Evolutionary conservation across 1,139 yeast genomes (phyloP), one percentile per base, ranked within the genome.

Genomic region (Magnusiomyces ingens): DNA sequence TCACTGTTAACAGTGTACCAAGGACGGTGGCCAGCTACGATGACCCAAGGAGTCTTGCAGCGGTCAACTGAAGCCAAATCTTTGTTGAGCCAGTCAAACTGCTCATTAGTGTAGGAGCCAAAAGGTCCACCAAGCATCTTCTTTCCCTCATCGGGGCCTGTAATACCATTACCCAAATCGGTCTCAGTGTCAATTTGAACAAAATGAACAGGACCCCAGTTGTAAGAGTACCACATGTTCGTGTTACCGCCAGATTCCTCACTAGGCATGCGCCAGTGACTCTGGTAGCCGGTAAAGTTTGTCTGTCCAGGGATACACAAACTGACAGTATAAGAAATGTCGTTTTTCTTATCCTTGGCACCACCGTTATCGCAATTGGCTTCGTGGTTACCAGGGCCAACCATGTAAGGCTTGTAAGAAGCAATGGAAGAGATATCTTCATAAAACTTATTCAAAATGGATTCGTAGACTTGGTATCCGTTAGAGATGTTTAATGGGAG

Each of bases 21-120:
- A 60, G 78, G 68, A 59, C 76, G 60, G 67, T 67, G 65, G 61
- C 67, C 67, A 67, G 70, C 62, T 60, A 66, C 68, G 59, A 65
- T 61, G 55, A 67, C 59, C 66, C 69, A 69, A 29, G 67, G 68
- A 45, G 70, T 69, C 52, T 64, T 52, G 54, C 59, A 51, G 26
- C 68, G 61, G 57, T 66, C 58, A 32, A 64, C 69, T 12, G 55
- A 52, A 40, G 56, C 53, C 73, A 80, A 70, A 69, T 82, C 69
- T 69, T 74, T 60, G 63, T 66, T 53, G 71, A 75, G 48, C 75
- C 75, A 55, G 63, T 67, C 56, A 67, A 71, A 45, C 57, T 67
- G 70, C 41, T 62, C 64, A 47, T 64, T 61, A 21, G 54, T 47
- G 46, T 58, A 53, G 2, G 55, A 41, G n/a, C 65, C 64, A 50